Conservation (phyloP, 768 basidiomycete genomes). For the Harrya chromipes region DNA sequence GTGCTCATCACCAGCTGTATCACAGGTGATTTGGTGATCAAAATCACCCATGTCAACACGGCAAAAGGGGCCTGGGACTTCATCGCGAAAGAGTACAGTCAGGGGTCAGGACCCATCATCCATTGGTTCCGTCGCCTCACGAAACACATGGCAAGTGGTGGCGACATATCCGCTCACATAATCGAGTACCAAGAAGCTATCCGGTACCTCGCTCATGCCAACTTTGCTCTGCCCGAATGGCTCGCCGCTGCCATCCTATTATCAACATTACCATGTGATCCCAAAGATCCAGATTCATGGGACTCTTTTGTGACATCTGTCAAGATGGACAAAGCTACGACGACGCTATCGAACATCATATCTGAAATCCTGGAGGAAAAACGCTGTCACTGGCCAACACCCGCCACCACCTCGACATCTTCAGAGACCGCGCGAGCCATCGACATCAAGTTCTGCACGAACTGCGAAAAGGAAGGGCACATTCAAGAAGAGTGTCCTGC, state of each 20-base stretch:
- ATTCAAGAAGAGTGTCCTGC: constrained; percentile 20
- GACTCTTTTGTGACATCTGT: neutral
- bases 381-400: neutral
- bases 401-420: neutral
- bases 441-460: neutral
- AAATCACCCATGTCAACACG: neutral
- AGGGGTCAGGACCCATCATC: neutral
- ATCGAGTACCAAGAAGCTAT: neutral
- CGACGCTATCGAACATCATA: neutral
- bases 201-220: neutral
- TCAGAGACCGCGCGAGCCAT: neutral
- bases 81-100: neutral
- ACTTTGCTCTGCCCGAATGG: neutral
- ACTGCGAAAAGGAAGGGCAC: neutral
- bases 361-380: neutral
- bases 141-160: neutral
- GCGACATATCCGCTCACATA: neutral
- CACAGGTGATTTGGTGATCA: neutral
- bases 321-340: neutral
- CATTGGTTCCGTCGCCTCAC: neutral
- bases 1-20: neutral
- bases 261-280: neutral
- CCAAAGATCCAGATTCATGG: neutral
- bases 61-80: neutral
- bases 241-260: neutral